Percentiles rank a stretch among this genome's conserved stretches.
These are phyloP conservation scores for Gracilaria gracilis DNA, from an alignment of 23 red algal species.

Conservation along the genomic window DNA sequence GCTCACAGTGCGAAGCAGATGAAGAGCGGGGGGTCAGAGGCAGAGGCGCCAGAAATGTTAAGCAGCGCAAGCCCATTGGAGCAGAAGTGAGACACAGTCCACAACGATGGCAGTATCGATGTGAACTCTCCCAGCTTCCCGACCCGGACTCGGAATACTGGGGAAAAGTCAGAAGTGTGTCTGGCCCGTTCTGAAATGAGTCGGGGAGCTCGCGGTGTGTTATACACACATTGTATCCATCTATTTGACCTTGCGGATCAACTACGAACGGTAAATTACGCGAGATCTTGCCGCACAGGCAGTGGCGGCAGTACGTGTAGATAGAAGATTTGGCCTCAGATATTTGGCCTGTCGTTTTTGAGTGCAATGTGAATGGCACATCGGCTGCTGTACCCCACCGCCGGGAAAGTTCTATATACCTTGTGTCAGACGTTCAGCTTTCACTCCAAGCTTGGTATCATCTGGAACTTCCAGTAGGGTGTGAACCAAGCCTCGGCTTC, in stretches of 20 bases:
- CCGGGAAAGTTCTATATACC: no score
- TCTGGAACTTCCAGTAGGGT: no score
- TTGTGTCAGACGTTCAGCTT: no score
- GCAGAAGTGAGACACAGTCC: not conserved
- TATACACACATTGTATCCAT: not conserved
- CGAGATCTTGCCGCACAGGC: not conserved
- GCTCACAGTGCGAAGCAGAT: not conserved
- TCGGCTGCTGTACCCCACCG: no score
- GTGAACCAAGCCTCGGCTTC: no score
- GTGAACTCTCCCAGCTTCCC: not conserved
- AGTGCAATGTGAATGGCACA: no score
- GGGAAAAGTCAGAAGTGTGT: no score
- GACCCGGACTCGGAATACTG: not conserved
- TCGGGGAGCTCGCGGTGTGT: not conserved
- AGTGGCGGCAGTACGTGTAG: not conserved
- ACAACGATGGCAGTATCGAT: not conserved
- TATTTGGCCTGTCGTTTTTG: not conserved
- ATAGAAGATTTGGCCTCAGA: not conserved
- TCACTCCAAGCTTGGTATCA: no score
- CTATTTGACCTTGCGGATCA: no score
- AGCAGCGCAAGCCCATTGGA: not conserved
- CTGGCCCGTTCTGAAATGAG: no score
- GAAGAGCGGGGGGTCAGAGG: not conserved
- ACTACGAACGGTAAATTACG: not conserved
- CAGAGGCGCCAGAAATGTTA: slow-evolving; percentile 8